Percentiles rank a stretch among this genome's conserved stretches.
phyloP scores from a whole-genome alignment of 768 basidiomycete genomes.

The Goffeauzyma gilvescens region DNA sequence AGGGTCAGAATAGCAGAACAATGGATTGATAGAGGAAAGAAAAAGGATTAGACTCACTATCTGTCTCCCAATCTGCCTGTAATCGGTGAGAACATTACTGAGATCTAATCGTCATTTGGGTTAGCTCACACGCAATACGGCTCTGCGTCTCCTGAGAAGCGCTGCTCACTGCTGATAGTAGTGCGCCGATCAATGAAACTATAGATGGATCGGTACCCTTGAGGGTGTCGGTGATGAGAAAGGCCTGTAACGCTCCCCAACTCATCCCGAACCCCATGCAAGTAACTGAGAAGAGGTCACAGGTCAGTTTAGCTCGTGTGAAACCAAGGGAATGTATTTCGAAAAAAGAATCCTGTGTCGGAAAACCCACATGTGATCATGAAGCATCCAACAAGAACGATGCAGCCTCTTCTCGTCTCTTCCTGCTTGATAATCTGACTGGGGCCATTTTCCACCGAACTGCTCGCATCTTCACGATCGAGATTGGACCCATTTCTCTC shows the following conservation, averaged over 20 bases:
- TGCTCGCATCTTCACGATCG: no score
- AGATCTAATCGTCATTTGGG: no score
- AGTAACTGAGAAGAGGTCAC: neutral
- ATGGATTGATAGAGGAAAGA: neutral
- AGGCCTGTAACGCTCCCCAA: constrained; percentile 2
- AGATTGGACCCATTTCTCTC: no score
- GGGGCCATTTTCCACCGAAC: no score
- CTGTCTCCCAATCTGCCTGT: no score
- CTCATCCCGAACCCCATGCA: neutral
- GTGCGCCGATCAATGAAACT: no score
- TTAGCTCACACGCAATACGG: no score
- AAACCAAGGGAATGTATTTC: neutral
- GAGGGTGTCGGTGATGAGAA: neutral
- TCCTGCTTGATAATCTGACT: no score
- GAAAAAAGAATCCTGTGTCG: neutral
- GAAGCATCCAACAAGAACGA: constrained; percentile 7
- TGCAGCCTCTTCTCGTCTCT: constrained; percentile 3
- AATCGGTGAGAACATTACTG: no score
- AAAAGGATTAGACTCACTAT: neutral
- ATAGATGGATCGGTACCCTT: neutral
- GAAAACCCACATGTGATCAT: constrained; percentile 4
- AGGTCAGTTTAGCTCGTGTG: neutral
- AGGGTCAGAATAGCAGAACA: constrained; percentile 7
- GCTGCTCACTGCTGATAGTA: no score
- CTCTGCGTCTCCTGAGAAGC: no score